Base-by-base conservation (phyloP, 371 early-diverging fungal genomes). In the Rhizomucor pusillus region DNA sequence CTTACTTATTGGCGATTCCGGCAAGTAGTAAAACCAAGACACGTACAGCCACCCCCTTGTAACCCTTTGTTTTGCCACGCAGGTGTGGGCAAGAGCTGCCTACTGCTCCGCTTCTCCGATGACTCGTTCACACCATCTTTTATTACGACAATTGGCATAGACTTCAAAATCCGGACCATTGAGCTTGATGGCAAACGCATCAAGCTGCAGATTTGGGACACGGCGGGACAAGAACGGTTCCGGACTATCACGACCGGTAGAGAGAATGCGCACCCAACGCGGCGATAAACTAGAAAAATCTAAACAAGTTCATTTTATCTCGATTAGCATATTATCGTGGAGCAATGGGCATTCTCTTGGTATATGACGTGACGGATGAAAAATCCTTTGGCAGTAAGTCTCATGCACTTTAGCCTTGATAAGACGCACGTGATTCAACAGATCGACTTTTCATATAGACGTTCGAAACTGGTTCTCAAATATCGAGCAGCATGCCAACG, bases 161-260 rank as follows among this genome's bases (percentile, higher is more conserved):
- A 99, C 85, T 99, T 99, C 74, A 99, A 99, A 87, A 99, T 99
- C 75, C 94, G 99, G 67, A 99, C 99, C 34, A 95, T 99, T 47
- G 92, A 93, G 68, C 79, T 99, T 43, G 97, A 98, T 71, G 97
- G 96, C 54, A 98, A 97, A 75, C 93, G 93, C 55, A 95, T 99
- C 60, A 99, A 99, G 81, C 87, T 99, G 40, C 99, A 99, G 19
- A 98, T 99, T 65, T 98, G 98, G 98, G 98, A 98, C 79, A 98
- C 97, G 12, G 99, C 99, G 25, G 99, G 99, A 36, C 99, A 99
- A 83, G 99, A 99, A 73, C 91, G 99, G 50, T 99, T 99, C 90
- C 92, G 99, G 62, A 98, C 99, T 56, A 99, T 99, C 67, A 99
- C 99, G 9, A 95, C 97, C 10, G 89, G 88, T 83, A 19, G 0